Base-by-base conservation (phyloP, 106 monocot genomes). In the Phalaenopsis equestris region DNA sequence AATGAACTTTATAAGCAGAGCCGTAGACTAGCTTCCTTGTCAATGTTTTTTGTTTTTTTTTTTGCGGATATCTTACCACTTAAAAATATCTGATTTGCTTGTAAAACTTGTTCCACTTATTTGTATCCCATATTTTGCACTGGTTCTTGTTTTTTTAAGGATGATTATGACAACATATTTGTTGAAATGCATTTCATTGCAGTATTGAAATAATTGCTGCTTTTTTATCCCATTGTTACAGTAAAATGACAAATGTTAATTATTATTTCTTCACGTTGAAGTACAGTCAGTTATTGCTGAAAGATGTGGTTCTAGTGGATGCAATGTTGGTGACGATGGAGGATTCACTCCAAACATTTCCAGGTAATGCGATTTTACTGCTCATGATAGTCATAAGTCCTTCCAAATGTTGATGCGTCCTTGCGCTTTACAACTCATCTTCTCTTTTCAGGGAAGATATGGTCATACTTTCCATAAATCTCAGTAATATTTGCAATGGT, bases 341-440 rank as follows among this genome's bases (percentile, higher is more conserved):
- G 98, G 98, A 61, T 84, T 93, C 89, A 87, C 94, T 86, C 94
- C 98, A 58, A 82, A 94, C 84, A 86, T 96, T 73, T 90, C 90
- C 64, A 90, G 91, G 96, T 77, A 92, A 78, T 79, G 45, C 57
- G 36, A 45, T 10, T 43, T 52, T 11, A 15, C 37, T 16, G 55
- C 36, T 72, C 55, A 23, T 55, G 23, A 11, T 10, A 38, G 45
- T 74, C 2, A 47, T 39, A 21, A 70, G 39, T 41, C 37, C 19
- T 18, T 38, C n/a, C 11, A 65, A 30, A 37, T 55, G 24, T 77
- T 67, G 79, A 64, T 45, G 48, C 4, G 8, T 17, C 30, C 67
- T 79, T 80, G 37, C 73, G 56, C 55, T 56, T 30, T 12, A 41
- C 48, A 76, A 17, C 47, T 49, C 49, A 14, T 74, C 42, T 14